Percentiles rank a stretch among this genome's conserved stretches.
Conservation (phyloP, 768 basidiomycete species). For the Leccinellum albellum region DNA sequence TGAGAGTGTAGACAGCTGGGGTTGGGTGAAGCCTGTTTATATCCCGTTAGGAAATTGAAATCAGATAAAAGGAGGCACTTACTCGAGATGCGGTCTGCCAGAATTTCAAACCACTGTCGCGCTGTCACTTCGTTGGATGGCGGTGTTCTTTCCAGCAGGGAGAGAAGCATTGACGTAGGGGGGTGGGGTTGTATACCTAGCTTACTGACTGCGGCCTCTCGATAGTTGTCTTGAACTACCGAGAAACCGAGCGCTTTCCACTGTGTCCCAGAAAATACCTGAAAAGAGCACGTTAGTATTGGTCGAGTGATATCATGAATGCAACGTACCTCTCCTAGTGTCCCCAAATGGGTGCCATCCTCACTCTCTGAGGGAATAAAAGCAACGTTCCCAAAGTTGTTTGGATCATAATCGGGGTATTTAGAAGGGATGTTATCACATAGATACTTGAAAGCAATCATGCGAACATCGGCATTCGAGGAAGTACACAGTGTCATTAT, state of each 20-base stretch:
- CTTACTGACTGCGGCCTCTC: conserved; percentile 52
- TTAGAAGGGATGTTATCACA: conserved; percentile 63
- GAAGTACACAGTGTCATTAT: conserved; percentile 69
- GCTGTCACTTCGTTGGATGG: conserved; percentile 55
- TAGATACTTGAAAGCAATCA: conserved; percentile 74
- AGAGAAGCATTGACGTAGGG: conserved; percentile 54
- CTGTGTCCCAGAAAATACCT: conserved; percentile 69
- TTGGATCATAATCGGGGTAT: conserved; percentile 59
- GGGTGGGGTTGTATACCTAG: conserved; percentile 72
- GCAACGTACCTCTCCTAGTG: conserved; percentile 54
- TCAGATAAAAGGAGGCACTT: conserved; percentile 17
- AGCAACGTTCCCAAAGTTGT: conserved; percentile 50
- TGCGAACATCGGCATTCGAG: conserved; percentile 45
- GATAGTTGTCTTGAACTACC: conserved; percentile 53
- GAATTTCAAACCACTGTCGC: conserved; percentile 60
- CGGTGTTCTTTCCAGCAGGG: conserved; percentile 55
- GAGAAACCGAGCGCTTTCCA: conserved; percentile 78
- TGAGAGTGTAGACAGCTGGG: conserved; percentile 56
- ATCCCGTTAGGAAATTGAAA: conserved; percentile 1
- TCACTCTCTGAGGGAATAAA: conserved; percentile 76
- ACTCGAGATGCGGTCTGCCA: conserved; percentile 64
- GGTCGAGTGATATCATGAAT: not conserved
- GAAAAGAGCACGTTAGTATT: not conserved
- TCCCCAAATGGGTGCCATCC: conserved; percentile 51
- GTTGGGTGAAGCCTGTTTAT: conserved; percentile 51